Conservation (phyloP, 176 grass and related monocot genomes). For the Echinochloa phyllopogon region DNA sequence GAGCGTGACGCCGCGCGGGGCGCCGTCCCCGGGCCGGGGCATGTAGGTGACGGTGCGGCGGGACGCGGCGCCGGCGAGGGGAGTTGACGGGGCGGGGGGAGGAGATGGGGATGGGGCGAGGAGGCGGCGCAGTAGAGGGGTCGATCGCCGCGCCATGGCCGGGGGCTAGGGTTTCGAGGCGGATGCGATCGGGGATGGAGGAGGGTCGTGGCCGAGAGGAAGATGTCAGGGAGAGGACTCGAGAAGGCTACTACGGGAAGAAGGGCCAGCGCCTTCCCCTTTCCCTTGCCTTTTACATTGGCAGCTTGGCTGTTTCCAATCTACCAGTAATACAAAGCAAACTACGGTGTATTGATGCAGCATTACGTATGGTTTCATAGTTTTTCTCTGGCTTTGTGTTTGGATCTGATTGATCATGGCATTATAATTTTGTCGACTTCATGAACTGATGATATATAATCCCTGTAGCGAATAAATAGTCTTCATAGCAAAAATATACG, state of each 20-base stretch:
- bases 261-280: not conserved
- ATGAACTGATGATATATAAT: too few relatives aligned
- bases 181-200: conserved; percentile 34
- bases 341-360: too few relatives aligned
- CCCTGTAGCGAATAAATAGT: too few relatives aligned
- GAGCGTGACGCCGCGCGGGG: conserved; percentile 79
- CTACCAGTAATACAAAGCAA: too few relatives aligned
- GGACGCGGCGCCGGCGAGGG: conserved; percentile 30
- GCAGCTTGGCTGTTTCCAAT: not conserved
- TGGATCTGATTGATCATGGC: too few relatives aligned
- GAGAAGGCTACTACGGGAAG: not conserved
- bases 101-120: conserved; percentile 24
- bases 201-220: not conserved
- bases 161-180: conserved; percentile 58
- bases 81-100: conserved; percentile 5
- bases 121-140: conserved; percentile 66
- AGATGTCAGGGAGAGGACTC: not conserved
- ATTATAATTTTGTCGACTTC: too few relatives aligned
- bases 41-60: conserved; percentile 90
- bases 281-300: not conserved
- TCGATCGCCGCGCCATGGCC: conserved; percentile 79
- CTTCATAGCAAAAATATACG: too few relatives aligned
- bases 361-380: too few relatives aligned
- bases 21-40: conserved; percentile 89
- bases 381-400: too few relatives aligned